Evolutionary conservation across 1,284 basidiomycete genomes (phyloP).

Genomic region (Sanghuangporus baumii): DNA sequence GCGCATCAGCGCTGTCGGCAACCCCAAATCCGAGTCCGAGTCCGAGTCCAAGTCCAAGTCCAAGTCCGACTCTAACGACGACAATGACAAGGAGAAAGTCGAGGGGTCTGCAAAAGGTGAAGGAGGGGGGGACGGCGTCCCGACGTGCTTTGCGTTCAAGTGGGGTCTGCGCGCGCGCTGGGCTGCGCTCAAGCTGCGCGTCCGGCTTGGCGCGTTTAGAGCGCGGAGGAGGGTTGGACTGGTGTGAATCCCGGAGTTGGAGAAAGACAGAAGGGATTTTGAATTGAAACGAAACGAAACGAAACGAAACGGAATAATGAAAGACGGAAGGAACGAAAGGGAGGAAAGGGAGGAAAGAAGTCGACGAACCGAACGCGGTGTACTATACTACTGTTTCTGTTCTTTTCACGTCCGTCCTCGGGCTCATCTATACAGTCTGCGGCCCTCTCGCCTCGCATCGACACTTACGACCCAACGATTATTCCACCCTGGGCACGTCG

Average conservation of each 20-base stretch:
- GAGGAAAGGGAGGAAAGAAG: too few relatives aligned
- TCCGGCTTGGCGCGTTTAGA: conserved; percentile 12
- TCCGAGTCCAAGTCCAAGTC: too few relatives aligned
- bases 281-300: not conserved
- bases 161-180: conserved; percentile 11
- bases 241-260: not conserved
- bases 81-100: not conserved
- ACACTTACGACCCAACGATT: too few relatives aligned
- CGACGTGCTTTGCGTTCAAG: not conserved
- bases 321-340: not conserved
- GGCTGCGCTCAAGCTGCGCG: conserved; percentile 11
- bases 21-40: too few relatives aligned
- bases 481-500: too few relatives aligned
- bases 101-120: not conserved
- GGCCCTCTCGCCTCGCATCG: not conserved
- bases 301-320: not conserved
- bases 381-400: not conserved
- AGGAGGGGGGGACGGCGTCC: not conserved
- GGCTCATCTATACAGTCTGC: too few relatives aligned
- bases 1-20: too few relatives aligned
- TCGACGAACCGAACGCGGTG: not conserved
- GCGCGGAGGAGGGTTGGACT: conserved; percentile 10
- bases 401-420: not conserved
- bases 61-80: not conserved
- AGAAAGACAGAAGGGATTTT: too few relatives aligned